A percentile compares a stretch with the other conserved stretches of the same genome.
phyloP scores from a whole-genome alignment of 2,329 filamentous ascomycete species.

The Penicillium brasilianum region DNA sequence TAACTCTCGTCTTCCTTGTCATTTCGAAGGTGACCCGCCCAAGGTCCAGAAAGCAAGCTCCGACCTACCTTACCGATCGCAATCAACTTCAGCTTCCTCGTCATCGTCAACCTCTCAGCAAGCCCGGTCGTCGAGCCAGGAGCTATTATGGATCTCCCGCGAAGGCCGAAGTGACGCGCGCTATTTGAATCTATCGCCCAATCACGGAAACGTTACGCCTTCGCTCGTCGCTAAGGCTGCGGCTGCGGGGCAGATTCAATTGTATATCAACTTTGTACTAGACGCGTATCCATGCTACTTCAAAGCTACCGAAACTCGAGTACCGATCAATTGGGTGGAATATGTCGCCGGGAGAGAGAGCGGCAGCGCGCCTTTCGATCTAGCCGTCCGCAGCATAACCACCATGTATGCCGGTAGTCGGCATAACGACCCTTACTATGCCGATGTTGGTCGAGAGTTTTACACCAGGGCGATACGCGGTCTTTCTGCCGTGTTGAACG shows the following conservation, averaged over 20 bases:
- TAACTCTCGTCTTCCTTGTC: constrained; percentile 36
- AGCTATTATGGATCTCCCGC: constrained; percentile 10
- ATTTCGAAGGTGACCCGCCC: constrained; percentile 30
- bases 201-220: constrained; percentile 33
- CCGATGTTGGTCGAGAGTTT: constrained; percentile 33
- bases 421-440: constrained; percentile 18
- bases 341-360: constrained; percentile 29
- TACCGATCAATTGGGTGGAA: constrained; percentile 36
- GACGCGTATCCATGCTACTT: constrained; percentile 36
- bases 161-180: constrained; percentile 12
- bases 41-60: constrained; percentile 37
- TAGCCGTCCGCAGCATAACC: constrained; percentile 27
- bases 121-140: not conserved
- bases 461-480: constrained; percentile 39
- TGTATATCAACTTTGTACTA: constrained; percentile 37
- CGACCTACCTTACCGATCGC: constrained; percentile 11
- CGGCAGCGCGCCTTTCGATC: constrained; percentile 27
- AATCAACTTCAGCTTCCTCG: constrained; percentile 16
- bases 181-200: constrained; percentile 15
- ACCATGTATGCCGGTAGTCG: constrained; percentile 23
- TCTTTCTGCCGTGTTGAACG: constrained; percentile 34
- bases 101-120: constrained; percentile 4
- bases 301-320: constrained; percentile 35
- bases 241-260: constrained; percentile 32
- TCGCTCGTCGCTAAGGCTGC: constrained; percentile 36